Conservation (phyloP, 441 rosid species). For the Corymbia calophylla region DNA sequence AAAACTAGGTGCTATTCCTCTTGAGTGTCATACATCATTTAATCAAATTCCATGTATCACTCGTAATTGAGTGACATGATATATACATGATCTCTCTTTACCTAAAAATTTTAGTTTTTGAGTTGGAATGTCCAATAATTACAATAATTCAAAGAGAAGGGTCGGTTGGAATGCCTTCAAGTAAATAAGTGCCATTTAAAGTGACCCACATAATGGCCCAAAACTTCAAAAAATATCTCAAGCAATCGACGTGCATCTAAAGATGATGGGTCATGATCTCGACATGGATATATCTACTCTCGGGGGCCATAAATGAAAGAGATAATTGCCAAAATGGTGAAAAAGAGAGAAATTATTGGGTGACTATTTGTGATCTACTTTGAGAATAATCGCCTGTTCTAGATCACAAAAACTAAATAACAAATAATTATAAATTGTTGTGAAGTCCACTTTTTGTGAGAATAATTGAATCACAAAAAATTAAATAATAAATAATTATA, state of each 20-base stretch:
- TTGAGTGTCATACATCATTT: rapidly evolving
- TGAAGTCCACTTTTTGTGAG: no score
- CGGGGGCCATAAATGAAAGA: not conserved
- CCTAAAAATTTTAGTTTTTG: not conserved
- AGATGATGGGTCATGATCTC: not conserved
- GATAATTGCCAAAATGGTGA: not conserved
- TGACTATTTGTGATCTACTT: no score
- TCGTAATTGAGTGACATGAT: not conserved
- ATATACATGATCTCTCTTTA: not conserved
- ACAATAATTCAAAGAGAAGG: not conserved
- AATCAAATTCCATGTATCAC: not conserved
- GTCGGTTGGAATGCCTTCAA: not conserved
- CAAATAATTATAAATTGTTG: no score
- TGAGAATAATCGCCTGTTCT: no score
- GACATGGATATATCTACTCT: not conserved
- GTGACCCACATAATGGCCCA: not conserved
- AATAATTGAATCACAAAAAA: no score
- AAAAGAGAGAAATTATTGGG: not conserved
- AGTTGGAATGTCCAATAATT: not conserved
- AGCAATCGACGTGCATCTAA: not conserved
- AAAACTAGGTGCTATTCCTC: not conserved
- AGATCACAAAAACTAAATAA: no score
- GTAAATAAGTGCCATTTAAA: not conserved
- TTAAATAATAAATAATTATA: no score
- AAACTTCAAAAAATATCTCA: not conserved